phyloP scores from a whole-genome alignment of 2,329 filamentous ascomycete genomes.

The Fusarium penzigii region DNA sequence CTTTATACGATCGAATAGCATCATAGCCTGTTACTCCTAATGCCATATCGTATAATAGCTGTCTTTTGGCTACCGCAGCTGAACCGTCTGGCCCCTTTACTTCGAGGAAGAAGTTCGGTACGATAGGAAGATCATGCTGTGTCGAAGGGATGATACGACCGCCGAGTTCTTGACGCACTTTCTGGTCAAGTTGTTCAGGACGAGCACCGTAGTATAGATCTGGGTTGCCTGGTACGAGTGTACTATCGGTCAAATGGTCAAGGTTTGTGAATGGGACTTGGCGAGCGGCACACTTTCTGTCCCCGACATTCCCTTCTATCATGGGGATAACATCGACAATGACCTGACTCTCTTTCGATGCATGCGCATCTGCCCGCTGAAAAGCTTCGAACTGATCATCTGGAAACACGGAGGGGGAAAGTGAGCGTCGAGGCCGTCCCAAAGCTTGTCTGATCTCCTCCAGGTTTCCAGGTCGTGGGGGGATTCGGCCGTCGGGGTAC shows the following conservation, averaged over 20 bases:
- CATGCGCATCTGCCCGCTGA: slow-evolving; percentile 26
- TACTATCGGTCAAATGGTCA: slow-evolving; percentile 36
- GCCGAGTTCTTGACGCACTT: slow-evolving; percentile 27
- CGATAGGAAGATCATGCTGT: slow-evolving; percentile 18
- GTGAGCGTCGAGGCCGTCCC: slow-evolving; percentile 26
- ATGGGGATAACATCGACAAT: slow-evolving; percentile 33
- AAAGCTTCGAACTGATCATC: slow-evolving; percentile 35
- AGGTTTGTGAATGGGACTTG: slow-evolving; percentile 38
- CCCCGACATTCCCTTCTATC: slow-evolving; percentile 29
- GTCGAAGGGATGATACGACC: slow-evolving; percentile 36
- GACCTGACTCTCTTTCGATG: slow-evolving; percentile 38
- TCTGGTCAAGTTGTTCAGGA: slow-evolving; percentile 30
- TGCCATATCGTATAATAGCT: slow-evolving; percentile 40
- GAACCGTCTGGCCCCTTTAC: slow-evolving; percentile 32
- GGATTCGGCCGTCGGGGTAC: slow-evolving; percentile 13
- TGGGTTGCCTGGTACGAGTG: slow-evolving; percentile 31
- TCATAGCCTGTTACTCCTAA: slow-evolving; percentile 36
- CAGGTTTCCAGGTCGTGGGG: slow-evolving; percentile 20
- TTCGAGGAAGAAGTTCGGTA: slow-evolving; percentile 6
- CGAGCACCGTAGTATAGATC: slow-evolving; percentile 38
- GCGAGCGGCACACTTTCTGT: slow-evolving; percentile 24
- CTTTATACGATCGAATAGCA: slow-evolving; percentile 30
- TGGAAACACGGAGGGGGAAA: slow-evolving; percentile 38
- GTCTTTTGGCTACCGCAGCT: slow-evolving; percentile 30
- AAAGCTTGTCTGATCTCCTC: slow-evolving; percentile 18